phyloP scores from a whole-genome alignment of 192 early-diverging fungal genomes.

The Haplosporangium gracile region DNA sequence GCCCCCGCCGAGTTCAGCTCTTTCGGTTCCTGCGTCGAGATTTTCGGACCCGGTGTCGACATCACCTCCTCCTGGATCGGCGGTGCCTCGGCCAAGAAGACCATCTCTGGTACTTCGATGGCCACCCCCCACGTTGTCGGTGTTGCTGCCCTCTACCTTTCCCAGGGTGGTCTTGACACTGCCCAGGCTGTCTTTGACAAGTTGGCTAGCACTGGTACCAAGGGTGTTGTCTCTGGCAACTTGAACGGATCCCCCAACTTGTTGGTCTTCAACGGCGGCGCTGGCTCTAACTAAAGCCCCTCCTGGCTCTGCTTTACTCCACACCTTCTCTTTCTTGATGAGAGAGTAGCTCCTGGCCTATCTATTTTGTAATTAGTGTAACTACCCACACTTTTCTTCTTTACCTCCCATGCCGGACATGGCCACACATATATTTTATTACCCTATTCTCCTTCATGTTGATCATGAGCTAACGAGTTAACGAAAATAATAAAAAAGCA shows the following conservation, averaged over 20 bases:
- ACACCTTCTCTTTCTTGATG: not conserved
- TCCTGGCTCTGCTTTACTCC: no score
- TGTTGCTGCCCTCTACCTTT: conserved; percentile 59
- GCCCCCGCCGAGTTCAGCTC: conserved; percentile 61
- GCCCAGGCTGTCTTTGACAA: conserved; percentile 27
- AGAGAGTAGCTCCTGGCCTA: not conserved
- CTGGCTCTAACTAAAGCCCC: conserved; percentile 1
- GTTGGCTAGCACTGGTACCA: conserved; percentile 13
- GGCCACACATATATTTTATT: not conserved
- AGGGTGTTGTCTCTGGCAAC: not conserved
- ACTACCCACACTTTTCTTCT: not conserved
- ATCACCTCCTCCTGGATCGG: conserved; percentile 62
- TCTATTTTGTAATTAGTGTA: not conserved
- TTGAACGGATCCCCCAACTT: conserved; percentile 48
- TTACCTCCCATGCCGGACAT: not conserved
- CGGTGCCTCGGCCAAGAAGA: conserved; percentile 24
- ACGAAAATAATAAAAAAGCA: conserved; percentile 5
- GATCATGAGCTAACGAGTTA: not conserved
- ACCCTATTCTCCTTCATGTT: not conserved
- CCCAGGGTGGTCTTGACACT: conserved; percentile 17
- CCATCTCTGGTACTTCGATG: conserved; percentile 72
- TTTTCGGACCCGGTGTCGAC: conserved; percentile 71
- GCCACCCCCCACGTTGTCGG: conserved; percentile 70
- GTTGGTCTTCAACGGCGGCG: conserved; percentile 47
- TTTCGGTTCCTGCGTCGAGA: conserved; percentile 67